Base-by-base conservation (phyloP, 495 filamentous ascomycete genomes). In the Hyaloscypha finlandica region DNA sequence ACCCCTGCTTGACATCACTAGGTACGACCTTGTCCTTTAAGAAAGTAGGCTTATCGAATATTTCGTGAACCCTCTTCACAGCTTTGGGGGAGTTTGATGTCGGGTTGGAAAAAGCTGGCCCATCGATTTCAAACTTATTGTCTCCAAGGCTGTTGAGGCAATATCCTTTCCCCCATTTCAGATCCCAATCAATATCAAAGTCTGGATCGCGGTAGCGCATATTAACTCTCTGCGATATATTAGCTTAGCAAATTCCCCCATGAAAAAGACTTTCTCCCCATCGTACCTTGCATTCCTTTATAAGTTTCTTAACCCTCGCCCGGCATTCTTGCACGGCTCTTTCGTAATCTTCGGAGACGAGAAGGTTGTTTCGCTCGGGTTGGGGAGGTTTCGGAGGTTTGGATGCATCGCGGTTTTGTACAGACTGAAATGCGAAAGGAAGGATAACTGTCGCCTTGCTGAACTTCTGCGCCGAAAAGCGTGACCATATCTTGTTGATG, bases 141-240 rank as follows among this genome's bases (percentile, higher is more conserved):
- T 64, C 29, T 66, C 68, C 72, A 68, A 94, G 78, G 48, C 87
- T 82, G 80, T 90, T 85, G 51, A 93, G 79, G 71, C 84, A 90
- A 77, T 90, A 78, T 65, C 85, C 81, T 25, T 73, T 76, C 25
- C 78, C 79, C 59, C 59, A 67, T 45, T 69, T 69, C 39, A 72
- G 39, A 48, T 72, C 70, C 64, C 67, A 65, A 70, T 93, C 91
- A 57, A 98, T 89, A 76, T 97, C 92, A 74, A 97, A 97, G 76
- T 94, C 88, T 29, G 90, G 85, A 78, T 98, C 94, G 2, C 90
- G 86, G 72, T 97, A 98, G 75, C 94, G 96, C 75, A 92, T 89
- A 75, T 98, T 97, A 62, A 96, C 81, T 16, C 91, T 84, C 32
- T 86, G 81, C 25, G 25, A 25, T 25, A 25, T 25, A 25, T 25